Base-by-base conservation (phyloP, 169 alveolate genomes). In the Amoebophrya sp. region DNA sequence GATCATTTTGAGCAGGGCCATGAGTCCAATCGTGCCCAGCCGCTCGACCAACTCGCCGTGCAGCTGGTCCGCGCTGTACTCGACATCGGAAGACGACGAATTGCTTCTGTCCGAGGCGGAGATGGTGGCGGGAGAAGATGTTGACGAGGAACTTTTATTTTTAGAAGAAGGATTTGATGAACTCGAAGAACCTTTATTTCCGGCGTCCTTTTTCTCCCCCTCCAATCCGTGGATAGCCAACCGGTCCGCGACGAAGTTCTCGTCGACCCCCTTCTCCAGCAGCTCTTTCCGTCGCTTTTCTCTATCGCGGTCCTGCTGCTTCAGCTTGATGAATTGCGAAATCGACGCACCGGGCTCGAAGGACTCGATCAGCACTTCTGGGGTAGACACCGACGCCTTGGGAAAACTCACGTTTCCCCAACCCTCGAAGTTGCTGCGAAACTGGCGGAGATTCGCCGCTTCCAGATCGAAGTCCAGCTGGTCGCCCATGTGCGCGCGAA, bases 1-100 rank as follows among this genome's bases (percentile, higher is more conserved):
- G 29, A 66, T 66, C 83, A 66, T 66, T 25, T 66, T 66, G 39
- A 66, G 83, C 29, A 66, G 83, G 32, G 83, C 83, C 83, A 66
- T 66, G 83, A 66, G 83, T 2, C 83, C 83, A 25, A 66, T 18
- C 83, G 83, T 66, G 83, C 83, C 83, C 83, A 66, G 18, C 83
- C 35, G 29, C 83, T 66, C 83, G 2, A 66, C 83, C 35, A 66
- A 25, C 35, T 66, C 83, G 29, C 83, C 83, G 10, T 66, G 83
- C 83, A 66, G 29, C 83, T 66, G 32, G 29, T n/a, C 32, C 10
- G 83, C 83, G 29, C 35, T 2, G 35, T 66, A 66, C 35, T 66
- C 83, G 32, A n/a, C 32, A 66, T 66, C 12, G 23, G 54, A 41
- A 12, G 54, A 12, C 54, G 54, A 12, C 2, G 54, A 2, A 41